Evolutionary conservation across 2,329 filamentous ascomycete species (phyloP).

Genomic region (Aspergillus fumigatus): DNA sequence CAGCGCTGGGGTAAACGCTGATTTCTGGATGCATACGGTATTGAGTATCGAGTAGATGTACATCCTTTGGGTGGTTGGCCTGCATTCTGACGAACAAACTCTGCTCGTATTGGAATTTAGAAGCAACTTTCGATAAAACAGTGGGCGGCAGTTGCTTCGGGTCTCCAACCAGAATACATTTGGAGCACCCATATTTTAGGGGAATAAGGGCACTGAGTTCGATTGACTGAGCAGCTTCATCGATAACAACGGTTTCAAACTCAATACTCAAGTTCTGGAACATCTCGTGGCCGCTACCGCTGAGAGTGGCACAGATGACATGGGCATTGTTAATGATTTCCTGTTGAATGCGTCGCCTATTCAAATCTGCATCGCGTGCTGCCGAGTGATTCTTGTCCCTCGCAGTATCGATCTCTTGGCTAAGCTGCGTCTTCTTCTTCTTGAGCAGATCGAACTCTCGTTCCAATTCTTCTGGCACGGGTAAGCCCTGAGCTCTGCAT

Average conservation of each 20-base stretch:
- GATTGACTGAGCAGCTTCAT: constrained; percentile 96
- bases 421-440: constrained; percentile 69
- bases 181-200: constrained; percentile 93
- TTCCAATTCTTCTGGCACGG: constrained; percentile 52
- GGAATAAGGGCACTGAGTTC: constrained; percentile 95
- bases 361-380: constrained; percentile 79
- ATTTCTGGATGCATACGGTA: constrained; percentile 99
- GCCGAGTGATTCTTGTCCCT: constrained; percentile 81
- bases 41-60: constrained; percentile 94
- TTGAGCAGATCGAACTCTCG: constrained; percentile 75
- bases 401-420: constrained; percentile 77
- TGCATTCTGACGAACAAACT: constrained; percentile 99
- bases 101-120: constrained; percentile 91
- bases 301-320: constrained; percentile 90
- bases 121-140: constrained; percentile 88
- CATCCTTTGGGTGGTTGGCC: constrained; percentile 76
- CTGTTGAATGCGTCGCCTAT: constrained; percentile 78
- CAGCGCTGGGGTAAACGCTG: constrained; percentile 79
- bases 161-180: constrained; percentile 95
- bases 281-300: constrained; percentile 94
- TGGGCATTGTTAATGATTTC: constrained; percentile 86
- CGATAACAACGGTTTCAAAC: constrained; percentile 97
- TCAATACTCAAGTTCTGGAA: constrained; percentile 92
- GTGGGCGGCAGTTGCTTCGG: constrained; percentile 96
- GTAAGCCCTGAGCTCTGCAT: constrained; percentile 51